Evolutionary conservation across 106 monocot species (phyloP).

Genomic region (Dioscorea alata): DNA sequence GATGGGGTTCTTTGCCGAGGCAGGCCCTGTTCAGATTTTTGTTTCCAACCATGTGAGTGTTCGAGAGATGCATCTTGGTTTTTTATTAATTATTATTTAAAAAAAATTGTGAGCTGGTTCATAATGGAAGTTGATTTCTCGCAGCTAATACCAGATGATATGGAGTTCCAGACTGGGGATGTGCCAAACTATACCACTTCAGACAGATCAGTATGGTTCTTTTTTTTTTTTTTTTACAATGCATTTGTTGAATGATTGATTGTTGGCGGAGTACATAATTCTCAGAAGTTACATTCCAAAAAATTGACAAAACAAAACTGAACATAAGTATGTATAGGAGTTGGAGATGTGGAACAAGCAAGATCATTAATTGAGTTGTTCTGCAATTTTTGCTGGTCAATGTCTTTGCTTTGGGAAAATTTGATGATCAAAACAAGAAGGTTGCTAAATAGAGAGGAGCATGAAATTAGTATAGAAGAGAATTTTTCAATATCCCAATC

Average conservation of each 20-base stretch:
- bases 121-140: neutral
- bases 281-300: too few relatives aligned
- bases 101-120: neutral
- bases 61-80: neutral
- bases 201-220: conserved; percentile 72
- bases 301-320: too few relatives aligned
- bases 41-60: conserved; percentile 91
- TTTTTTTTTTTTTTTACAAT: neutral
- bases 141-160: conserved; percentile 97
- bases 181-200: conserved; percentile 89
- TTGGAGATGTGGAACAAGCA: too few relatives aligned
- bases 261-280: neutral
- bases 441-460: too few relatives aligned
- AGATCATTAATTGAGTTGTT: too few relatives aligned
- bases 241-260: neutral
- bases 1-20: conserved; percentile 99
- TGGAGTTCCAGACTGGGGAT: conserved; percentile 93
- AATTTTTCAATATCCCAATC: neutral
- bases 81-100: neutral
- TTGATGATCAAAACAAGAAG: too few relatives aligned
- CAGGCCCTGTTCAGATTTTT: conserved; percentile 92
- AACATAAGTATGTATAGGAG: too few relatives aligned
- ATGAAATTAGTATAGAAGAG: neutral
- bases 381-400: too few relatives aligned
- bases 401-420: too few relatives aligned